These are phyloP conservation scores for Paraconiothyrium brasiliense DNA, from an alignment of 2,329 filamentous ascomycete species.

Conservation along the genomic window DNA sequence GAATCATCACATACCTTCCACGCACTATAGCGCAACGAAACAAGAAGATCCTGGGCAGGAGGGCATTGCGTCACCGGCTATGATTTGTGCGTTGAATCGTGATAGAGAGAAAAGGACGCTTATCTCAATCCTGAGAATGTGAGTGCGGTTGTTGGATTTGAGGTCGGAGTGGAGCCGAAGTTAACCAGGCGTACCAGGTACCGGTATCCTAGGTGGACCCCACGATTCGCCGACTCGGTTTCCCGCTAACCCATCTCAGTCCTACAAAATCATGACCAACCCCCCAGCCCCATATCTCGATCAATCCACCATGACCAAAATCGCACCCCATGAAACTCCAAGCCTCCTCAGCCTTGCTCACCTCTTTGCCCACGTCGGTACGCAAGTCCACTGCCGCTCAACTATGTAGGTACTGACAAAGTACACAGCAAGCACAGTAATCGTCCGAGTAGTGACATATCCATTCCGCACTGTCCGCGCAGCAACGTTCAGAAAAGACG, in stretches of 20 bases:
- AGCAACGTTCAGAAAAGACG: constrained; percentile 26
- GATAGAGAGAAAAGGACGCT: too few relatives aligned
- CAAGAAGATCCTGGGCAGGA: too few relatives aligned
- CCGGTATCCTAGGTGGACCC: too few relatives aligned
- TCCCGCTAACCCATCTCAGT: background rate
- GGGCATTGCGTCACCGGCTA: too few relatives aligned
- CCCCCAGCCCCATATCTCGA: background rate
- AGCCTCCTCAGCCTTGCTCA: background rate
- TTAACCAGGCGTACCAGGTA: too few relatives aligned
- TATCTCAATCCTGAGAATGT: too few relatives aligned
- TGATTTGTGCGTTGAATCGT: too few relatives aligned
- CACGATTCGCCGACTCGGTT: constrained; percentile 11
- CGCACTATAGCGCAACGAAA: too few relatives aligned
- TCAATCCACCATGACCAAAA: background rate
- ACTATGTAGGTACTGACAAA: background rate
- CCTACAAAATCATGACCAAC: background rate
- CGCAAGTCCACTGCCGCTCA: background rate
- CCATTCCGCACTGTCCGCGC: constrained; percentile 27
- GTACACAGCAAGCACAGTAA: constrained; percentile 22
- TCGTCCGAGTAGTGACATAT: constrained; percentile 27
- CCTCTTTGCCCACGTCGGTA: constrained; percentile 8
- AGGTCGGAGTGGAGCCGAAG: too few relatives aligned
- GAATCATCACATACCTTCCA: too few relatives aligned
- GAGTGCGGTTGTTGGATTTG: too few relatives aligned
- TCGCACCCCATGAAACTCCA: background rate